Percentiles rank a stretch among this genome's conserved stretches.
Conservation (phyloP, 2,329 filamentous ascomycete genomes). For the Fusarium nurragi region DNA sequence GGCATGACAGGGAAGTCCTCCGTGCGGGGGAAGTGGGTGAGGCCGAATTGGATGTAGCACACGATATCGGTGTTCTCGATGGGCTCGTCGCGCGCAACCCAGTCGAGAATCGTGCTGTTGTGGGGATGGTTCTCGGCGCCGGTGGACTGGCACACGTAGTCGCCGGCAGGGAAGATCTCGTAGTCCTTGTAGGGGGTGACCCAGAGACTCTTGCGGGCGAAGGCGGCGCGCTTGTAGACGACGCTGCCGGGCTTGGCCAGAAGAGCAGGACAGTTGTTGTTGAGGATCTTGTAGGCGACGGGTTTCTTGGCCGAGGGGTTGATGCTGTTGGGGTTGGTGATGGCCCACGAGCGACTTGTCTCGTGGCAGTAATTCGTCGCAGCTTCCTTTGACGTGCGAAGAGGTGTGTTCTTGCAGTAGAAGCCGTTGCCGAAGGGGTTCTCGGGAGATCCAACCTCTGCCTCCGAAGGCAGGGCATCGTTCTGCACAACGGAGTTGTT, state of each 20-base stretch:
- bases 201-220: constrained; percentile 65
- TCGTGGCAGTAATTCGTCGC: constrained; percentile 82
- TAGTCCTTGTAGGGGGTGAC: constrained; percentile 72
- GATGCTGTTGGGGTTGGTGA: constrained; percentile 82
- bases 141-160: constrained; percentile 87
- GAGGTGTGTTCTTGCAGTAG: constrained; percentile 83
- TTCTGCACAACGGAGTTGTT: constrained; percentile 75
- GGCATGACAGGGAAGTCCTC: constrained; percentile 97
- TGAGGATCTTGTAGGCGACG: constrained; percentile 88
- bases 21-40: constrained; percentile 88
- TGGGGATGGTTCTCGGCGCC: constrained; percentile 69
- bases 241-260: constrained; percentile 85
- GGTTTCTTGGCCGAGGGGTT: constrained; percentile 89
- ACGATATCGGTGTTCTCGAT: constrained; percentile 89
- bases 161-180: constrained; percentile 85
- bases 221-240: constrained; percentile 89
- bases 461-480: constrained; percentile 76
- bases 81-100: constrained; percentile 77
- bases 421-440: constrained; percentile 94
- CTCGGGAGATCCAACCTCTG: constrained; percentile 79
- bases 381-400: constrained; percentile 73
- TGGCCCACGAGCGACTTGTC: constrained; percentile 88
- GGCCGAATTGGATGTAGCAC: constrained; percentile 92
- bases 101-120: constrained; percentile 75
- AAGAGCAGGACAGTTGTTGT: constrained; percentile 79